These are phyloP conservation scores for Quercus aquifolioides DNA, from an alignment of 306 rosid species.

Conservation along the genomic window DNA sequence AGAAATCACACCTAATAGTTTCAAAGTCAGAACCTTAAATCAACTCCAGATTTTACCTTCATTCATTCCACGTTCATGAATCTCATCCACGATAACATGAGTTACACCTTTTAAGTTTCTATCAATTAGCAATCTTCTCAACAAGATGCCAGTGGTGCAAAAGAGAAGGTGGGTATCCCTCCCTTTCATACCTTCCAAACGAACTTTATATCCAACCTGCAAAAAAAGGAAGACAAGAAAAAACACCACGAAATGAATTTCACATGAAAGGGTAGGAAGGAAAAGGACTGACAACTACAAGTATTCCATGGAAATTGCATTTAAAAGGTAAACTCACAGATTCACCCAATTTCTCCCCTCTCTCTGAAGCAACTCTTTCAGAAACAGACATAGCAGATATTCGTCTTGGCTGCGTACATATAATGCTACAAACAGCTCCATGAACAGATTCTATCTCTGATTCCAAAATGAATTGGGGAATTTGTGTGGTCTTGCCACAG, in stretches of 20 bases:
- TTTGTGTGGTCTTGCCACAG: constrained; percentile 98
- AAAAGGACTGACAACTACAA: neutral
- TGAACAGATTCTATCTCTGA: constrained; percentile 67
- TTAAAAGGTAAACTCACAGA: constrained; percentile 62
- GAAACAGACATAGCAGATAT: constrained; percentile 97
- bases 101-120: constrained; percentile 82
- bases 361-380: constrained; percentile 88
- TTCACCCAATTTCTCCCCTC: constrained; percentile 97
- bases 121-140: constrained; percentile 90
- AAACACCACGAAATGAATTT: neutral
- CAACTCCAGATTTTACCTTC: constrained; percentile 65
- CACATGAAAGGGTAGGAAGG: constrained; percentile 6
- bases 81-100: constrained; percentile 95
- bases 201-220: constrained; percentile 96
- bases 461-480: constrained; percentile 95
- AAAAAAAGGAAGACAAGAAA: constrained; percentile 20
- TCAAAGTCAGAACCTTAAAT: constrained; percentile 20
- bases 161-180: constrained; percentile 89
- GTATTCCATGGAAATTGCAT: constrained; percentile 10
- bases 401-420: constrained; percentile 97
- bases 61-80: constrained; percentile 99
- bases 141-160: constrained; percentile 94
- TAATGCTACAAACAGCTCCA: constrained; percentile 81
- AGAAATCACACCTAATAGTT: constrained; percentile 29
- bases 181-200: constrained; percentile 93